These are phyloP conservation scores for Phytophthora ohioensis DNA, from an alignment of 352 stramenopile genomes.

Conservation along the genomic window DNA sequence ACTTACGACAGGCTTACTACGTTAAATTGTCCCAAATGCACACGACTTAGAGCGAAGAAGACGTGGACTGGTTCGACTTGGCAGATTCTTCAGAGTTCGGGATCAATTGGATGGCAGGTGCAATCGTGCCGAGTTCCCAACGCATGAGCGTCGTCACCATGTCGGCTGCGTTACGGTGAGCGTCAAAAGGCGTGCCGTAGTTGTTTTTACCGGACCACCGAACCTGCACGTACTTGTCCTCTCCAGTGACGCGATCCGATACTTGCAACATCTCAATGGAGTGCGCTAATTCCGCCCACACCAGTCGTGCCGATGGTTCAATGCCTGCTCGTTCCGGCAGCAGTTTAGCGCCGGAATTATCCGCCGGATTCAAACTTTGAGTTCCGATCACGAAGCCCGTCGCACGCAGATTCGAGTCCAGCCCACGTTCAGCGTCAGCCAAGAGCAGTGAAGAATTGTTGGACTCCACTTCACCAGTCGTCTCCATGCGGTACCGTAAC, in stretches of 20 bases:
- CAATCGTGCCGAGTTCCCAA: slow-evolving; percentile 58
- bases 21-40: slow-evolving; percentile 28
- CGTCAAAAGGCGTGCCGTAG: slow-evolving; percentile 58
- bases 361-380: slow-evolving; percentile 55
- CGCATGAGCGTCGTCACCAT: slow-evolving; percentile 58
- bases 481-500: slow-evolving; percentile 58
- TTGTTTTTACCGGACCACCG: slow-evolving; percentile 60
- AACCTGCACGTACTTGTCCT: slow-evolving; percentile 46
- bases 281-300: slow-evolving; percentile 56
- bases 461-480: slow-evolving; percentile 22
- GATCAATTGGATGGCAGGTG: slow-evolving; percentile 43
- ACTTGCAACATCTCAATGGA: slow-evolving; percentile 58
- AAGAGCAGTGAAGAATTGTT: slow-evolving; percentile 16
- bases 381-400: slow-evolving; percentile 57
- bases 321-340: slow-evolving; percentile 42
- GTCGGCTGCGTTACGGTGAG: slow-evolving; percentile 55
- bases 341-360: slow-evolving; percentile 42
- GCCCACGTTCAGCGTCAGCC: slow-evolving; percentile 4
- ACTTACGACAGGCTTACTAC: slow-evolving; percentile 14
- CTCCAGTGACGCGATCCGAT: slow-evolving; percentile 29
- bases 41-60: slow-evolving; percentile 13
- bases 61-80: slow-evolving; percentile 6
- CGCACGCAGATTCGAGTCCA: slow-evolving; percentile 21
- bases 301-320: slow-evolving; percentile 39
- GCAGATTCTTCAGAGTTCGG: slow-evolving; percentile 21